Evolutionary conservation across 331 rosid species (phyloP).

Genomic region (Spiraea crenata): DNA sequence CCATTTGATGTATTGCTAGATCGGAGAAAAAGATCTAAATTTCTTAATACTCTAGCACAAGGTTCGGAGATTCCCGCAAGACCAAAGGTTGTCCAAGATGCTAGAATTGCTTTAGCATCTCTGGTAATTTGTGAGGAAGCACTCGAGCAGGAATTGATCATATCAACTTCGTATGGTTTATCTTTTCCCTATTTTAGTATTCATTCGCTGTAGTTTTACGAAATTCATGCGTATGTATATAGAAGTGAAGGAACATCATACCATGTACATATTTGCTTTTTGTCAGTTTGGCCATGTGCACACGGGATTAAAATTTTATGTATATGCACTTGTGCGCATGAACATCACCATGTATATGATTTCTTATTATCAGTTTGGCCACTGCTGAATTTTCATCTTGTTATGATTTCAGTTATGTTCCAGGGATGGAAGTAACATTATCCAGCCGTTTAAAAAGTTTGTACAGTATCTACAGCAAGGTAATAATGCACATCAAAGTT

Average conservation of each 20-base stretch:
- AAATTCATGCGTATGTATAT: not conserved
- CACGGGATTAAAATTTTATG: too few species aligned
- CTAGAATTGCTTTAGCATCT: constrained; percentile 86
- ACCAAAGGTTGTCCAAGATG: constrained; percentile 82
- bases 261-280: too few species aligned
- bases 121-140: constrained; percentile 88
- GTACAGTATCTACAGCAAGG: constrained; percentile 94
- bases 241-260: not conserved
- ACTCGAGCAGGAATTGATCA: constrained; percentile 79
- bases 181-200: constrained; percentile 14
- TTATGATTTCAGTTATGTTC: constrained; percentile 74
- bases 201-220: constrained; percentile 19
- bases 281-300: too few species aligned
- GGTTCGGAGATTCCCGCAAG: constrained; percentile 40
- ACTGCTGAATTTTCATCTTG: constrained; percentile 15
- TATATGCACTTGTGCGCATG: too few species aligned
- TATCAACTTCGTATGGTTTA: constrained; percentile 87
- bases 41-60: constrained; percentile 54
- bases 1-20: constrained; percentile 87
- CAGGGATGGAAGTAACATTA: constrained; percentile 96
- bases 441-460: constrained; percentile 92
- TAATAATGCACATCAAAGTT: constrained; percentile 27
- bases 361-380: constrained; percentile 9
- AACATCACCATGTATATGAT: too few species aligned
- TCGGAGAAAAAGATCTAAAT: constrained; percentile 65